Base-by-base conservation (phyloP, 495 filamentous ascomycete species). In the Usnea hakonensis region DNA sequence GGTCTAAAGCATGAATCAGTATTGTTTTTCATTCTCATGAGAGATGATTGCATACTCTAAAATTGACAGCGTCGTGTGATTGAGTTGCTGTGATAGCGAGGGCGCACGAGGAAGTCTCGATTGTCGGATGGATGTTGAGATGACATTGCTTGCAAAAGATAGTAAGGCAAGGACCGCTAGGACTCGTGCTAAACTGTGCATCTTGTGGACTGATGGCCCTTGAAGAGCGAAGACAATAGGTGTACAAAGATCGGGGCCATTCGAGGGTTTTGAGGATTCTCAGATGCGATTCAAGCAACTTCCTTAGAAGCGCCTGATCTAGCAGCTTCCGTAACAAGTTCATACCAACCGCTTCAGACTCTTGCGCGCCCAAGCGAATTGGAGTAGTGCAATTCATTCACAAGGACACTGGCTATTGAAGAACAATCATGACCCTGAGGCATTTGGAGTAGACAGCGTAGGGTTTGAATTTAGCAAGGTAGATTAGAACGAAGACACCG, bases 401-500 rank as follows among this genome's bases (percentile, higher is more conserved):
- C 2, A 30, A 5, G 0, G 13, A 30, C 28, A 32, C 13, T 16
- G 26, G 11, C 44, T 28, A 9, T 48, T 14, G 44, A 48, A 4
- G 9, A 48, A 48, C 1, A 23, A 6, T 28, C 2, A 26, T 50
- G 26, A 30, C 23, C 21, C 5, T 30, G 28, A 32, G 48, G 28
- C 16, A 32, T 21, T 26, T 52, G 48, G n/a, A 19, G 28, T n/a
- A 30, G 11, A 32, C 14, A 32, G 10, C 28, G 26, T 19, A 32
- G 2, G n/a, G 23, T 23, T 28, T 57, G 23, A 28, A 28, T 37
- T 5, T 28, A 17, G 21, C 33, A 10, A 2, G 3, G 30, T 10
- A 33, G 6, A 36, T 30, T 66, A 66, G 38, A 41, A 64, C 3
- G 60, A 58, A n/a, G 60, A 57, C 32, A 63, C 50, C 6, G 53